These are phyloP conservation scores for Brassica juncea DNA, from an alignment of 345 rosid genomes.

Conservation along the genomic window DNA sequence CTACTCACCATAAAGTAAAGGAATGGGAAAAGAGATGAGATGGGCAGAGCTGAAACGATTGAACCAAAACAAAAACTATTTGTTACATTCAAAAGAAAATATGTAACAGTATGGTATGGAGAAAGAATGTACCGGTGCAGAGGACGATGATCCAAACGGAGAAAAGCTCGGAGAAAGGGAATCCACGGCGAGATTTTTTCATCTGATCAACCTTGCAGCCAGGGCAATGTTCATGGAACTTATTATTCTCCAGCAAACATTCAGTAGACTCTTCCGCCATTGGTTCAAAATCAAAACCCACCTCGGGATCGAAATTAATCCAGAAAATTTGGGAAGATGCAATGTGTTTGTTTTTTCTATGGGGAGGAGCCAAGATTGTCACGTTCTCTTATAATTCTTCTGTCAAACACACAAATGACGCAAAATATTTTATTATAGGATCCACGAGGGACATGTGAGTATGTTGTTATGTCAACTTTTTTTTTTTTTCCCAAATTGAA, in stretches of 20 bases:
- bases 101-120: neutral
- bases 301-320: constrained; percentile 1
- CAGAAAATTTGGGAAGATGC: neutral
- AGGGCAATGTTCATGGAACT: constrained; percentile 65
- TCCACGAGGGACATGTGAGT: neutral
- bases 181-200: constrained; percentile 52
- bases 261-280: constrained; percentile 47
- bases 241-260: constrained; percentile 60
- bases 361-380: neutral
- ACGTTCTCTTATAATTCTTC: neutral
- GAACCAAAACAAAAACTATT: neutral
- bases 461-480: neutral
- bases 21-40: constrained; percentile 86
- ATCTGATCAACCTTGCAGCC: constrained; percentile 76
- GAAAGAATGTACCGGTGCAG: constrained; percentile 51
- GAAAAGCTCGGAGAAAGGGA: constrained; percentile 60
- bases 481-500: no score
- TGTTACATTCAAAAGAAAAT: neutral
- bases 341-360: neutral
- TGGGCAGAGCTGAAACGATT: constrained; percentile 73
- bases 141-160: constrained; percentile 79
- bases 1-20: constrained; percentile 91
- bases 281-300: neutral
- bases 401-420: neutral
- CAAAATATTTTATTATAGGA: neutral